Percentiles rank a stretch among this genome's conserved stretches.
Evolutionary conservation across 2,329 filamentous ascomycete genomes (phyloP).

Genomic region (Cryphonectria carpinicola): DNA sequence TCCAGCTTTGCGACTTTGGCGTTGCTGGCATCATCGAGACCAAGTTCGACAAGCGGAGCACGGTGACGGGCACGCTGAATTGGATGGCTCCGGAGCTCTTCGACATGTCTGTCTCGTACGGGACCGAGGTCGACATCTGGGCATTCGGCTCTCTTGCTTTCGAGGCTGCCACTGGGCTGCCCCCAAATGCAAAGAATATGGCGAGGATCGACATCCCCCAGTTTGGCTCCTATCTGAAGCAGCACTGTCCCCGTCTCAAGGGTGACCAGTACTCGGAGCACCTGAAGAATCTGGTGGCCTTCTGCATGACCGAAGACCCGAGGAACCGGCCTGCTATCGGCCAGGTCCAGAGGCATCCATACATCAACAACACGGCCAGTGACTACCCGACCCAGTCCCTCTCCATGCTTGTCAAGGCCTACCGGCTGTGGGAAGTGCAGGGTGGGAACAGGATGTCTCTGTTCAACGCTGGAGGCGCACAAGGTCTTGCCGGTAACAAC

Average conservation of each 20-base stretch:
- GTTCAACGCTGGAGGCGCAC: conserved; percentile 63
- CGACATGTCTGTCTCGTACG: conserved; percentile 65
- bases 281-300: conserved; percentile 72
- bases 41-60: conserved; percentile 76
- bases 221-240: conserved; percentile 61
- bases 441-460: conserved; percentile 72
- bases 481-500: conserved; percentile 47
- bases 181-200: conserved; percentile 67
- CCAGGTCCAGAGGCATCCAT: conserved; percentile 70
- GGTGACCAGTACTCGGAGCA: conserved; percentile 72
- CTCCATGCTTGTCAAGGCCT: conserved; percentile 69
- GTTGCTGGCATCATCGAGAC: conserved; percentile 79
- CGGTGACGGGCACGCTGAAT: conserved; percentile 80
- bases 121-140: conserved; percentile 81
- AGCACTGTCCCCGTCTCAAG: conserved; percentile 69
- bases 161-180: conserved; percentile 78
- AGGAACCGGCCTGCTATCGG: conserved; percentile 70
- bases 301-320: conserved; percentile 72
- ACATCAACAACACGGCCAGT: conserved; percentile 65
- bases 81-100: conserved; percentile 88
- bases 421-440: conserved; percentile 74
- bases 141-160: conserved; percentile 81
- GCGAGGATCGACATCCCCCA: conserved; percentile 49
- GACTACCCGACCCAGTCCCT: conserved; percentile 68
- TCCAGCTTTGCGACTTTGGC: conserved; percentile 85